Base-by-base conservation (phyloP, 176 grass and related monocot genomes). In the Phragmites australis region DNA sequence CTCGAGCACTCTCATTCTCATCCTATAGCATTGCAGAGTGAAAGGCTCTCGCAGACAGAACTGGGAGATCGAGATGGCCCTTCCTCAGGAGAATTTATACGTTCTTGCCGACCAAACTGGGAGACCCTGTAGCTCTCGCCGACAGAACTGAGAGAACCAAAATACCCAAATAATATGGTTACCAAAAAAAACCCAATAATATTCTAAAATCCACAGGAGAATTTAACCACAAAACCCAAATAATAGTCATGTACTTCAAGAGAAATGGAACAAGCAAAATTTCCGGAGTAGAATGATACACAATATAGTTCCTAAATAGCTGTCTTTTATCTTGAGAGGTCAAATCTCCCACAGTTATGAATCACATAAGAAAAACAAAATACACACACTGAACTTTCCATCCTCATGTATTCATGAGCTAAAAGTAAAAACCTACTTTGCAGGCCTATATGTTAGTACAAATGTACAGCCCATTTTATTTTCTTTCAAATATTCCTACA, bases 261-360 rank as follows among this genome's bases (percentile, higher is more conserved):
- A 39, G 6, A 76, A 51, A 47, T 51, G 39, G 19, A 61, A 81
- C 34, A 63, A 30, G 23, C 52, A 76, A 48, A 39, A 44, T 21
- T 68, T 5, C 0, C 63, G 2, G 65, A 45, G n/a, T n/a, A 81
- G 37, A 44, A 80, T 55, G 47, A 27, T 29, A 76, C 54, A 66
- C 9, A 8, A 40, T 15, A 80, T 41, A 87, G 52, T 68, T 78
- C 49, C 61, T 77, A 75, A 80, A 79, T 84, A 75, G 1, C 19
- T 25, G 22, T 87, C 29, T 44, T 27, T 68, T 31, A 1, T 75
- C 50, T 56, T 42, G 22, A 58, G 16, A 49, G 39, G 45, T 29
- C 49, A n/a, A 58, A 46, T 42, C 34, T 23, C 4, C 9, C 42
- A 69, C 34, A 53, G 46, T 39, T 54, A 39, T 48, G 29, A 30